Percentiles rank a stretch among this genome's conserved stretches.
Conservation (phyloP, 108 stramenopile species). For the Pseudonitzschia pungens region DNA sequence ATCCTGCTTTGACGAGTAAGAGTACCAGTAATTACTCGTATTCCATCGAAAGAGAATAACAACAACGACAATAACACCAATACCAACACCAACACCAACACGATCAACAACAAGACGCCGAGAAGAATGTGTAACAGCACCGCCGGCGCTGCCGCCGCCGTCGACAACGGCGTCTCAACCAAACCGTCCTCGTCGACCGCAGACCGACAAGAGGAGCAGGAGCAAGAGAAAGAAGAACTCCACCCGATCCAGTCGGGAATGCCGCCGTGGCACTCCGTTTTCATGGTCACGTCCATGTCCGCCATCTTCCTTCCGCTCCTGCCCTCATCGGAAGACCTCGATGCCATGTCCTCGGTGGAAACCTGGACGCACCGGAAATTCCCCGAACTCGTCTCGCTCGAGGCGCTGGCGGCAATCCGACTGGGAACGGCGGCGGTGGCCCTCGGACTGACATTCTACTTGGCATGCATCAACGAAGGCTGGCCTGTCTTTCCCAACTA, state of each 20-base stretch:
- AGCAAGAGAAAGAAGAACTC: background rate
- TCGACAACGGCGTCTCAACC: no score
- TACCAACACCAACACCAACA: no score
- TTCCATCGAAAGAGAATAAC: no score
- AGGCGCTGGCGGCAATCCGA: conserved; percentile 49
- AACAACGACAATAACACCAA: no score
- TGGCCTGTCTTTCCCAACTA: conserved; percentile 30
- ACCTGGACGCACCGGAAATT: conserved; percentile 56
- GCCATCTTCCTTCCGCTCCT: conserved; percentile 35
- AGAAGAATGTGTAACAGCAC: no score
- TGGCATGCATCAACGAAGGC: conserved; percentile 12
- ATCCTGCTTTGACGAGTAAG: no score
- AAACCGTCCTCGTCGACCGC: no score
- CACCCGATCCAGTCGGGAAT: conserved; percentile 7
- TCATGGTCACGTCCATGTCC: conserved; percentile 23
- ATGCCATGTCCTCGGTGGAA: conserved; percentile 54
- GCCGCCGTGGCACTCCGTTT: conserved; percentile 46
- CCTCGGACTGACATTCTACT: conserved; percentile 31
- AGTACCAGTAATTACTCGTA: no score
- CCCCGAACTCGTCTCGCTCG: conserved; percentile 43
- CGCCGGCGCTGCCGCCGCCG: no score
- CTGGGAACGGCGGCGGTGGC: conserved; percentile 44
- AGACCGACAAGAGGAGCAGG: background rate
- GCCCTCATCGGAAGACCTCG: conserved; percentile 55
- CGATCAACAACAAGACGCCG: no score